Evolutionary conservation across 2,329 filamentous ascomycete species (phyloP).

Genomic region (Fusarium pseudocircinatum): DNA sequence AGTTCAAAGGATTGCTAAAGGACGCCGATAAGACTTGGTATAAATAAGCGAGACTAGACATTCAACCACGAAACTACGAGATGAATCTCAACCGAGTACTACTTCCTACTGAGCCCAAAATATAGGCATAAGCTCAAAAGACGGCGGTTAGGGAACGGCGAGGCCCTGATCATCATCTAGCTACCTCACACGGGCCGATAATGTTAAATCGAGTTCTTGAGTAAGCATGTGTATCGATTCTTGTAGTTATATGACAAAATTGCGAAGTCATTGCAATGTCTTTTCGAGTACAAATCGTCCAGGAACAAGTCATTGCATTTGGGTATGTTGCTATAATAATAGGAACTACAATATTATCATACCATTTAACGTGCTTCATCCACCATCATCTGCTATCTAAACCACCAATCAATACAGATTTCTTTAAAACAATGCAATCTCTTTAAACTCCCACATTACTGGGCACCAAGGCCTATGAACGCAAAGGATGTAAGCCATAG

Average conservation of each 20-base stretch:
- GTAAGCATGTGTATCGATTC: background rate
- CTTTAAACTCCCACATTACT: background rate
- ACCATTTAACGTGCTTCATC: conserved; percentile 28
- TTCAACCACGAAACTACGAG: background rate
- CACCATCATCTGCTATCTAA: conserved; percentile 17
- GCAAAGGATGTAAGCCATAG: background rate
- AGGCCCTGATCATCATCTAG: background rate
- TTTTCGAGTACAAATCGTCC: background rate
- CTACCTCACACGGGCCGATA: background rate
- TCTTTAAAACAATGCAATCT: conserved; percentile 2
- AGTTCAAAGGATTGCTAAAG: background rate
- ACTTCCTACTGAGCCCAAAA: background rate
- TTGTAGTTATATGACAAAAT: background rate
- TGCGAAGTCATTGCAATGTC: rapidly evolving
- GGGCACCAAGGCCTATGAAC: background rate
- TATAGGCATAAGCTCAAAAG: background rate
- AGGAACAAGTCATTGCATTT: background rate
- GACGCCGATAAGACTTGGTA: conserved; percentile 2
- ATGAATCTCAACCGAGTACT: background rate
- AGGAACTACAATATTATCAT: conserved; percentile 29
- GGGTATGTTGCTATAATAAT: conserved; percentile 10
- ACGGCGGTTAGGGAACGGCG: background rate
- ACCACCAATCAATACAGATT: conserved; percentile 26
- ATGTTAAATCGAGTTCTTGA: background rate
- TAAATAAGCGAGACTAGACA: background rate